phyloP scores from a whole-genome alignment of 108 stramenopile species.

The Cyclostephanos tholiformis region DNA sequence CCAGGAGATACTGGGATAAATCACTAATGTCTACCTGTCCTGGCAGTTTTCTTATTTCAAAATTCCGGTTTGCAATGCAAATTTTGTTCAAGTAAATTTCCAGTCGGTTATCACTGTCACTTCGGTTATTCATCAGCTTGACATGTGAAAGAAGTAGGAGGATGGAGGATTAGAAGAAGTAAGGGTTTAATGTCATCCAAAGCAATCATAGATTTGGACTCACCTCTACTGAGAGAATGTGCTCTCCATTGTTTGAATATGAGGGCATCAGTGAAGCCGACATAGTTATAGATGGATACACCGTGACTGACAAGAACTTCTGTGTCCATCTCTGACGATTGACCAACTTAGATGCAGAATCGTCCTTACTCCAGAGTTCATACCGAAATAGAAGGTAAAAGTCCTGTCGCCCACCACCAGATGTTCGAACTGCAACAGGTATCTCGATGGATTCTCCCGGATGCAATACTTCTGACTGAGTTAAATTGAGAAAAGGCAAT shows the following conservation, averaged over 20 bases:
- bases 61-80: conserved; percentile 69
- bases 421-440: conserved; percentile 73
- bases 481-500: conserved; percentile 52
- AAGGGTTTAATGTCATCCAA: conserved; percentile 1
- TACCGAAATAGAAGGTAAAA: conserved; percentile 86
- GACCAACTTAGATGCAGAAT: conserved; percentile 6
- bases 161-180: neutral
- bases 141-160: neutral
- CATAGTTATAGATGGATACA: conserved; percentile 78
- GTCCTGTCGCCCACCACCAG: conserved; percentile 67
- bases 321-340: conserved; percentile 62
- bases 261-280: conserved; percentile 68
- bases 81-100: conserved; percentile 68
- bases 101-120: conserved; percentile 66
- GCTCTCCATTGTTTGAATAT: conserved; percentile 57
- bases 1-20: conserved; percentile 12
- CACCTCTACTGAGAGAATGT: conserved; percentile 79
- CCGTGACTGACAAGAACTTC: conserved; percentile 71
- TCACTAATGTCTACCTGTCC: conserved; percentile 54
- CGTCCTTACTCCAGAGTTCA: conserved; percentile 49
- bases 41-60: conserved; percentile 55
- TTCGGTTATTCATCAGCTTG: conserved; percentile 75
- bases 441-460: conserved; percentile 79
- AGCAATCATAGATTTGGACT: conserved; percentile 3
- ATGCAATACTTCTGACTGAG: conserved; percentile 47